phyloP scores from a whole-genome alignment of 2,329 filamentous ascomycete species.

The Colletotrichum falcatum region DNA sequence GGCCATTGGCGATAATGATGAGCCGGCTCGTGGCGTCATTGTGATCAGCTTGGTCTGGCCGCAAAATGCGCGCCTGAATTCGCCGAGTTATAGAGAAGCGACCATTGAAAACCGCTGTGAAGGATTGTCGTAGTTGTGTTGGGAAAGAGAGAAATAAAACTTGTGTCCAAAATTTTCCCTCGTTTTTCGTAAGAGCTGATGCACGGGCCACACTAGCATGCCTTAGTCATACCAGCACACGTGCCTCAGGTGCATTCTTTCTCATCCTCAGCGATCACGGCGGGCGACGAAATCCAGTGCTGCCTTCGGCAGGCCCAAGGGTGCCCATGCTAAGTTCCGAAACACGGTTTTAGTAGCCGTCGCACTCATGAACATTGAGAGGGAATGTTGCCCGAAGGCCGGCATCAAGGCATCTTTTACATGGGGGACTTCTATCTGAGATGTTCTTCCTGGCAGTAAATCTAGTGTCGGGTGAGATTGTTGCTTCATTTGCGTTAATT shows the following conservation, averaged over 20 bases:
- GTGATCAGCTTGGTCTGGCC: slow-evolving; percentile 19
- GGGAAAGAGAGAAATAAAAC: neutral
- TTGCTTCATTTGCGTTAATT: slow-evolving; percentile 2
- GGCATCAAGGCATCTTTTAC: neutral
- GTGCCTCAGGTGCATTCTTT: neutral
- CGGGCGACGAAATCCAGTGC: neutral
- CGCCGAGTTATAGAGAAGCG: slow-evolving; percentile 19
- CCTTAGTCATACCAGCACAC: slow-evolving; percentile 15
- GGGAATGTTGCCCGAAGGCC: neutral
- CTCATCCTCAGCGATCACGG: neutral
- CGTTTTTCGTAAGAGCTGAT: slow-evolving; percentile 23
- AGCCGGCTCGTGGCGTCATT: slow-evolving; percentile 32
- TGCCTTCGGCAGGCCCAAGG: neutral
- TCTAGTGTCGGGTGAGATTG: neutral
- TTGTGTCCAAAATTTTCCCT: slow-evolving; percentile 21
- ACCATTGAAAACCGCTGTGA: slow-evolving; percentile 20
- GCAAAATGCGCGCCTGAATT: slow-evolving; percentile 26
- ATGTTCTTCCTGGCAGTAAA: neutral
- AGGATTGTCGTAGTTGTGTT: neutral
- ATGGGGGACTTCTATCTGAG: too few species aligned
- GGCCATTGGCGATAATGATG: slow-evolving; percentile 35
- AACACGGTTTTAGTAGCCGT: too few species aligned
- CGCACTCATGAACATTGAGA: neutral
- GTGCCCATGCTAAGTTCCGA: neutral
- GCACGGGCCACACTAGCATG: slow-evolving; percentile 24